Evolutionary conservation across 176 grass and related monocot genomes (phyloP).

Genomic region (Calamus simplicifolius): DNA sequence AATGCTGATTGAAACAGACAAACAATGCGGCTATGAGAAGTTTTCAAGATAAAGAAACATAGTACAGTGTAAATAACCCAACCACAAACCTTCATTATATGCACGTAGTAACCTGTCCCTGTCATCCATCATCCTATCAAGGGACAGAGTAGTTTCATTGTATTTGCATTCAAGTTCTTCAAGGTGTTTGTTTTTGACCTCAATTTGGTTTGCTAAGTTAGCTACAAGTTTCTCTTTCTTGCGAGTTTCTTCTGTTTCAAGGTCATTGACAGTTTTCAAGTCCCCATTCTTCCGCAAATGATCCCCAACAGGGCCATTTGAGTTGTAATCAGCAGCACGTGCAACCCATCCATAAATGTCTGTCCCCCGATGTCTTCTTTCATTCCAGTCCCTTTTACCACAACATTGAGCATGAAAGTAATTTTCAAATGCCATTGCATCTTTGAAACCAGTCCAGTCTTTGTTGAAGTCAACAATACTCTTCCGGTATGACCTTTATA

Average conservation of each 20-base stretch:
- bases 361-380: slow-evolving; percentile 23
- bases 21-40: too few species aligned
- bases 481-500: slow-evolving; percentile 19
- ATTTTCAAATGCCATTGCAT: slow-evolving; percentile 51
- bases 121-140: slow-evolving; percentile 38
- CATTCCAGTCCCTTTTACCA: slow-evolving; percentile 31
- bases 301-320: slow-evolving; percentile 29
- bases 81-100: slow-evolving; percentile 37
- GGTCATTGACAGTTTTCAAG: slow-evolving; percentile 35
- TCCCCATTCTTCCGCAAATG: slow-evolving; percentile 42
- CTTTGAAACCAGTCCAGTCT: slow-evolving; percentile 41
- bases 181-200: slow-evolving; percentile 28
- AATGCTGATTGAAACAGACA: too few species aligned
- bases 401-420: slow-evolving; percentile 26
- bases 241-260: slow-evolving; percentile 23
- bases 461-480: slow-evolving; percentile 39
- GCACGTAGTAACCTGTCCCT: slow-evolving; percentile 30
- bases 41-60: too few species aligned
- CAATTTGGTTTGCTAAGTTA: slow-evolving; percentile 29
- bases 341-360: slow-evolving; percentile 60
- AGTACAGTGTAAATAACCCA: too few species aligned
- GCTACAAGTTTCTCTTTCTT: slow-evolving; percentile 37
- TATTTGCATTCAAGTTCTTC: slow-evolving; percentile 19
- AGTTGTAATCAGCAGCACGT: slow-evolving; percentile 36
- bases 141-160: slow-evolving; percentile 26